Evolutionary conservation across 1,284 basidiomycete species (phyloP).

Genomic region (Cutaneotrichosporon sp.): DNA sequence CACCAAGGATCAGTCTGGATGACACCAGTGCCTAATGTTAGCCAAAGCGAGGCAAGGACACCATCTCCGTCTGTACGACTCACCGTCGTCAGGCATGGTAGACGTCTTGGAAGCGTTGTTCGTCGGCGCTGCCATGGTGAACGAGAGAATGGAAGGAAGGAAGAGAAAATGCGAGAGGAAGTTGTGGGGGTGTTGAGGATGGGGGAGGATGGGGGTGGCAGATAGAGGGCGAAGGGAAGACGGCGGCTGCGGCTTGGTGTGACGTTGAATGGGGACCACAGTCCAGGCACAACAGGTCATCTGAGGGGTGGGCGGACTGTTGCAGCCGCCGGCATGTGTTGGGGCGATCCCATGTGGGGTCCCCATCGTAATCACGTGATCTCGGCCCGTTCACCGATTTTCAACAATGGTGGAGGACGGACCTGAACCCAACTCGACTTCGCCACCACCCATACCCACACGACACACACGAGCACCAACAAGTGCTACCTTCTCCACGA

Average conservation of each 20-base stretch:
- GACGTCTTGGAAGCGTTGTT: neutral
- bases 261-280: no score
- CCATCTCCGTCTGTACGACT: no score
- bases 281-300: neutral
- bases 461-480: neutral
- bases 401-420: no score
- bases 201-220: no score
- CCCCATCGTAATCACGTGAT: neutral
- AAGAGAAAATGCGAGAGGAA: neutral
- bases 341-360: neutral
- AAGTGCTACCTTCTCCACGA: slow-evolving; percentile 7
- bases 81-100: slow-evolving; percentile 5
- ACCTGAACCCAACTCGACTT: no score
- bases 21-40: slow-evolving; percentile 46
- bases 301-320: neutral
- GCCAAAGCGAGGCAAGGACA: neutral
- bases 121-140: neutral
- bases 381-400: neutral
- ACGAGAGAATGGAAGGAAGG: neutral
- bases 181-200: slow-evolving; percentile 7
- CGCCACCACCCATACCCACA: neutral
- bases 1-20: slow-evolving; percentile 49
- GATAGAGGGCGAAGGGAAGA: neutral
- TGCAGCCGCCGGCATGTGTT: neutral
- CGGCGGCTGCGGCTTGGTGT: neutral